Percentiles rank a stretch among this genome's conserved stretches.
phyloP scores from a whole-genome alignment of 1,139 yeast genomes.

The Hyphopichia buzzinii region DNA sequence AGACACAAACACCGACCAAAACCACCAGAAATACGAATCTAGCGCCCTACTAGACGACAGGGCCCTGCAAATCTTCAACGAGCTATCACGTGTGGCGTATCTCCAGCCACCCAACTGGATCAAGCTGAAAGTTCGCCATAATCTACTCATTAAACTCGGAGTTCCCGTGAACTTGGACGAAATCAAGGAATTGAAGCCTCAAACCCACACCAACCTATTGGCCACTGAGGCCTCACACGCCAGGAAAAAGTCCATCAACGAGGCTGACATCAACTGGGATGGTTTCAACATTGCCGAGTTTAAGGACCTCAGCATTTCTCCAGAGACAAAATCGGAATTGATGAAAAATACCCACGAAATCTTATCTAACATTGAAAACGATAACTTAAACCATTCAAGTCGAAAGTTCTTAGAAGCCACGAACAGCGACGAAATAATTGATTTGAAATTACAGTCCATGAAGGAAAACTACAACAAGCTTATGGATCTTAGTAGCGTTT shows the following conservation, averaged over 20 bases:
- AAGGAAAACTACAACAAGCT: constrained; percentile 26
- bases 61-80: constrained; percentile 27
- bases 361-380: constrained; percentile 34
- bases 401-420: constrained; percentile 21
- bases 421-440: constrained; percentile 16
- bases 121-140: constrained; percentile 54
- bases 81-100: constrained; percentile 40
- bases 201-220: not conserved
- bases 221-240: constrained; percentile 4
- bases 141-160: constrained; percentile 54
- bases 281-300: constrained; percentile 26
- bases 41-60: constrained; percentile 22
- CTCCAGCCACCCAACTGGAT: constrained; percentile 58
- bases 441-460: constrained; percentile 29
- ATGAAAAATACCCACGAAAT: constrained; percentile 23
- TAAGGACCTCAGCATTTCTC: constrained; percentile 18
- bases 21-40: not conserved
- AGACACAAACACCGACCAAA: not conserved
- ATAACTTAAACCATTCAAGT: constrained; percentile 34
- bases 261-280: constrained; percentile 34
- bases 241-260: constrained; percentile 25
- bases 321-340: constrained; percentile 17
- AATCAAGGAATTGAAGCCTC: constrained; percentile 13
- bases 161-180: constrained; percentile 61
- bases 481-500: constrained; percentile 40